Evolutionary conservation across 2,329 filamentous ascomycete species (phyloP), one percentile per base, ranked within the genome.

Genomic region (Lecanicillium sp.): DNA sequence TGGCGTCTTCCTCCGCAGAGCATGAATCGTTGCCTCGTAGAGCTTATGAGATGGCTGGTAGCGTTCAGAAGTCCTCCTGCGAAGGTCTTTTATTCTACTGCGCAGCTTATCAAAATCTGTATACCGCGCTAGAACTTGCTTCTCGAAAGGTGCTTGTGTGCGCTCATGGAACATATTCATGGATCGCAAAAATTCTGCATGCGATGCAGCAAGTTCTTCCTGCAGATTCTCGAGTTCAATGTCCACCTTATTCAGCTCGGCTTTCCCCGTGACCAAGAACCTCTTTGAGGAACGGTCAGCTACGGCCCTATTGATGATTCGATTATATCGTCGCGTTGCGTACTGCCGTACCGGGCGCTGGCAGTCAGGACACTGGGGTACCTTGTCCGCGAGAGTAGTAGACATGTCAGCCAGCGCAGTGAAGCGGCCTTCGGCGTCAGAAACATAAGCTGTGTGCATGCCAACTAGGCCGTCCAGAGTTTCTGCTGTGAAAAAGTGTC

Each of bases 201-300:
- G 19, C 14, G 37, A 39, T 29, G 4, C 16, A 11, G 31, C 12
- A 6, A 42, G 37, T 32, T 34, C 15, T 15, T 50, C 37, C 14
- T 60, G 43, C 4, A 47, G 38, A 3, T 35, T 20, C 2, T 50
- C 34, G 8, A 71, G 47, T 15, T 47, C 42, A 2, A 11, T 17
- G 12, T 46, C 36, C 9, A 50, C 15, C 6, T 58, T 43, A 2
- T 59, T 59, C 7, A 78, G 57, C 4, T 59, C 50, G 0, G 62
- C 45, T 9, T 36, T 38, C 1, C 46, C 47, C 1, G 29, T 34
- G 12, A 47, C 48, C 12, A 78, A 67, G 48, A 83, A 78, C 41
- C 74, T 75, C 54, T 78, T 80, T 0, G 73, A 73, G 0, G 70
- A 64, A 50, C 81, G 73, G 37, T 83, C 76, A 4, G 83, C 60